Evolutionary conservation across 2,329 filamentous ascomycete genomes (phyloP), one percentile per base, ranked within the genome.

Genomic region (Colletotrichum gigasporum): DNA sequence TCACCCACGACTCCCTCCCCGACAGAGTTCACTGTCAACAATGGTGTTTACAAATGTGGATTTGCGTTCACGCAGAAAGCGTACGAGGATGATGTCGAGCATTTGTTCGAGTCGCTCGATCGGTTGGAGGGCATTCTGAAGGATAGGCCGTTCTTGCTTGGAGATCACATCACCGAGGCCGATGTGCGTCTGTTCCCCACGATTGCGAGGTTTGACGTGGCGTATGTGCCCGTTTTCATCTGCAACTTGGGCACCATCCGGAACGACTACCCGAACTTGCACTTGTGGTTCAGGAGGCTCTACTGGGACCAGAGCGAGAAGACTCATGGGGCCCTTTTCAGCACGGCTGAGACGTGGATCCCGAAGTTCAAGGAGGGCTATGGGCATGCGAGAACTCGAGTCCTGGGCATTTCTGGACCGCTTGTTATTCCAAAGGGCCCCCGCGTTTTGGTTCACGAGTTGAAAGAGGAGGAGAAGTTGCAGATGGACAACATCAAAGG

Each of bases 121-220:
- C 81, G 84, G 7, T 78, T 91, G 6, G 91, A 93, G 69, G 72
- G 73, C 1, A 82, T 88, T 52, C 81, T 92, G 0, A 74, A 76
- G 2, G 75, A 76, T 7, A 76, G 82, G 2, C 84, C 83, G 0
- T 93, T 87, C 71, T 82, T 91, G 35, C 85, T 92, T 32, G 91
- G 90, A 1, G 74, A 85, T 3, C 68, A 81, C 50, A 77, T 93
- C 60, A 92, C 90, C 1, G 91, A 93, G 72, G 87, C 88, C 0
- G 91, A 93, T 70, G 82, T 93, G 34, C 80, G 90, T 9, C 77
- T 92, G 12, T 91, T 85, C 72, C 87, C 88, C 1, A 92, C 90
- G 0, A 83, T 91, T 37, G 77, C 85, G 11, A 84, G 90, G 3
- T 93, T 93, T 70, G 91, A 94, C 67, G 80, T 85, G 1, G 89